Base-by-base conservation (phyloP, 2,329 filamentous ascomycete species). In the Pseudogymnoascus sp. region DNA sequence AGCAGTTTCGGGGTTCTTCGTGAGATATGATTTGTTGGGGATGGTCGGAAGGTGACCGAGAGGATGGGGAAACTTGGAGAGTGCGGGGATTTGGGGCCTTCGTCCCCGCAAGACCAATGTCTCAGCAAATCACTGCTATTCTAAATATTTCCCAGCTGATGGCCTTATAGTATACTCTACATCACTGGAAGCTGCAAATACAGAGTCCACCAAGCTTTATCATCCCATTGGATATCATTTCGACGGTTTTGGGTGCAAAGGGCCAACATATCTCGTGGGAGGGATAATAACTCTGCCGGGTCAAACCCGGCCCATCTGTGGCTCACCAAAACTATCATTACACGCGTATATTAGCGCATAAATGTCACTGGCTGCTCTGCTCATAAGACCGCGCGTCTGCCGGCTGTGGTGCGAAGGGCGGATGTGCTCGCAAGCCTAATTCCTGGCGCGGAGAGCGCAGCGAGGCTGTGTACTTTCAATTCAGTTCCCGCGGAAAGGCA, bases 391-490 rank as follows among this genome's bases (percentile, higher is more conserved):
- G 44, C 8, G 13, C 29, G 29, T 33, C 13, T 54, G 29, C 63
- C 63, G 24, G 59, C 21, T 17, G 60, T 61, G 61, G 61, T 68
- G 2, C 58, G 60, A 8, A 24, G 64, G 61, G 59, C 58, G 2
- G 31, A 65, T 58, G 59, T 60, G 10, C 36, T 64, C 36, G 61
- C 61, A 62, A 65, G 58, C n/a, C 62, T 60, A 5, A 29, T 60
- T 40, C 41, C 39, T 13, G 64, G 63, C 10, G 60, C 63, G 11
- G 29, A 54, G 2, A 21, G 29, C 47, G 29, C 13, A 35, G 21
- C 5, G 15, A 31, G 4, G n/a, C 44, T 5, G 26, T 4, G 26
- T 50, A 17, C 21, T 21, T 7, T 10, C 44, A 33, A 3, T 33
- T 33, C 10, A 54, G 17, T 35, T 1, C 15, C 1, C 5, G 29